These are phyloP conservation scores for Trichoderma parareesei DNA, from an alignment of 495 filamentous ascomycete species.

Conservation along the genomic window DNA sequence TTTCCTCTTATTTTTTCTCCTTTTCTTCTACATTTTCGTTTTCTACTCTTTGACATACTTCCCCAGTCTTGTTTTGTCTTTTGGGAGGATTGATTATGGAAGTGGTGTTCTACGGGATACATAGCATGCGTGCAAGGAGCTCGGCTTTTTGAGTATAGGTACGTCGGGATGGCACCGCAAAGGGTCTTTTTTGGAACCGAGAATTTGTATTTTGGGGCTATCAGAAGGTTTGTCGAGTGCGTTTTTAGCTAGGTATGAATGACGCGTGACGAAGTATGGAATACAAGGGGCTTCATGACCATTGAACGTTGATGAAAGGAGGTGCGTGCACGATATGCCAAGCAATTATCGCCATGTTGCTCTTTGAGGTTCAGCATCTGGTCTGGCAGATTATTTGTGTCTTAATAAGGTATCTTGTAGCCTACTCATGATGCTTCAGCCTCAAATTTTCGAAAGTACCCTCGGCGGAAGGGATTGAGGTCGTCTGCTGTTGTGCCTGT, in stretches of 20 bases:
- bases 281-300: neutral
- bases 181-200: neutral
- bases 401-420: neutral
- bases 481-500: slow-evolving; percentile 57
- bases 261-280: neutral
- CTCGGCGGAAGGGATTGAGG: slow-evolving; percentile 70
- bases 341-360: neutral
- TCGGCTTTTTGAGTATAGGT: slow-evolving; percentile 7
- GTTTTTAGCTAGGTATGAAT: slow-evolving; percentile 1
- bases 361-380: neutral
- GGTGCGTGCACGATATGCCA: neutral
- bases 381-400: neutral
- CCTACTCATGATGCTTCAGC: neutral
- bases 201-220: neutral
- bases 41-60: neutral
- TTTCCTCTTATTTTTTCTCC: neutral
- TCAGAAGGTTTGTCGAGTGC: neutral
- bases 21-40: neutral
- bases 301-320: neutral
- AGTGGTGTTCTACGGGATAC: slow-evolving; percentile 5
- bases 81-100: slow-evolving; percentile 1
- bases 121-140: slow-evolving; percentile 10
- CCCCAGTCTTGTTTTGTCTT: neutral
- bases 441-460: slow-evolving; percentile 44
- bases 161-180: slow-evolving; percentile 4